Evolutionary conservation across 1,139 yeast genomes (phyloP), one percentile per base, ranked within the genome.

Genomic region (Meyerozyma sp.): DNA sequence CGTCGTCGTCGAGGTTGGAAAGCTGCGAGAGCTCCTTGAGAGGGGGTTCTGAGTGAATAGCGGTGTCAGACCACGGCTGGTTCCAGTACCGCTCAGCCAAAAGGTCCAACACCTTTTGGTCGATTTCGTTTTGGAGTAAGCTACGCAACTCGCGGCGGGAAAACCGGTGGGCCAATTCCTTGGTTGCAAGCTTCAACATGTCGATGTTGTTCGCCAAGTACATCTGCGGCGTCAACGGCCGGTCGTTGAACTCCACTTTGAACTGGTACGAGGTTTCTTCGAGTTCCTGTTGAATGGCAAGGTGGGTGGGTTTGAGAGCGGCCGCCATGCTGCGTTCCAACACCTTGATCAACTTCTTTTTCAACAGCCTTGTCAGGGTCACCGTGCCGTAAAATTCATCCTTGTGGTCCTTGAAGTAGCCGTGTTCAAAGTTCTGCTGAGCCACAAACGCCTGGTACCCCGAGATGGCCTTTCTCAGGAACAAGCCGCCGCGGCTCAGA

Each of bases 231-330:
- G 98, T 93, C 52, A 94, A 71, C 34, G 85, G 86, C 46, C 98
- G 79, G 62, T 94, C 99, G 60, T 94, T 93, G 62, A 90, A 94
- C 62, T 93, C 97, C 21, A 94, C 98, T 62, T 94, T 94, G 68
- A 89, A 93, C 59, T 85, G 84, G 60, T 94, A 94, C 1, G 95
- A 73, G 0, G 98, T 82, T 56, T 94, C 98, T 61, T 94, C 99
- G 43, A 90, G 75, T 62, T 93, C 98, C 57, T 82, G 93, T 50
- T 87, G 89, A 43, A 94, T 91, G 7, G 91, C 77, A 44, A 79
- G 74, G 44, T 90, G 89, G 5, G 98, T 90, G 16, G 98, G 98
- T 51, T 83, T 84, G 45, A 94, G 72, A 2, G 95, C 86, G 40
- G 79, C 76, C 1, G 96, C 89, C 98, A 94, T 93, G 3, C 96